phyloP scores from a whole-genome alignment of 345 rosid species.

The Brassica incana region DNA sequence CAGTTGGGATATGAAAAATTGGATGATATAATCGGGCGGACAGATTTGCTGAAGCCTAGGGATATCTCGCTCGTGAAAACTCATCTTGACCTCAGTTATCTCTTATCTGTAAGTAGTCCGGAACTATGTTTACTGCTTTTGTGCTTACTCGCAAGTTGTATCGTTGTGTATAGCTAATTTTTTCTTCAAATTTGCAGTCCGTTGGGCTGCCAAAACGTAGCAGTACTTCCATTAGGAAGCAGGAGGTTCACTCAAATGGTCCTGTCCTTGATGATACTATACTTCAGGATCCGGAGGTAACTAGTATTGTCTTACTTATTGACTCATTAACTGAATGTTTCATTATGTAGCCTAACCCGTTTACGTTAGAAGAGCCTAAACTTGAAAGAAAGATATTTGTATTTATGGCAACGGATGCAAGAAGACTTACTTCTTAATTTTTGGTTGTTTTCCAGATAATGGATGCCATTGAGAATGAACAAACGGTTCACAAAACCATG shows the following conservation, averaged over 20 bases:
- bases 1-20: slow-evolving; percentile 86
- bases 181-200: slow-evolving; percentile 47
- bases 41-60: slow-evolving; percentile 73
- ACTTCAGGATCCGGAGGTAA: slow-evolving; percentile 90
- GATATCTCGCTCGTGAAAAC: slow-evolving; percentile 97
- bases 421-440: neutral
- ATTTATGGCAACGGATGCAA: neutral
- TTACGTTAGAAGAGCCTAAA: neutral
- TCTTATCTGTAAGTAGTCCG: slow-evolving; percentile 59
- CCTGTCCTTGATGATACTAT: slow-evolving; percentile 77
- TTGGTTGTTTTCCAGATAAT: slow-evolving; percentile 50
- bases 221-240: slow-evolving; percentile 88
- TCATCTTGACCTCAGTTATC: slow-evolving; percentile 84
- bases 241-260: slow-evolving; percentile 87
- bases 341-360: neutral
- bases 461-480: slow-evolving; percentile 86
- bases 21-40: slow-evolving; percentile 88
- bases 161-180: slow-evolving; percentile 13
- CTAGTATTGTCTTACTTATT: neutral
- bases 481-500: slow-evolving; percentile 60
- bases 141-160: neutral
- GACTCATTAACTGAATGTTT: neutral
- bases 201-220: slow-evolving; percentile 85
- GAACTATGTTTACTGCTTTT: neutral
- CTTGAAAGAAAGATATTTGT: slow-evolving; percentile 5